Evolutionary conservation across 139 green algal species (phyloP).

Genomic region (Raphidocelis subcapitata): DNA sequence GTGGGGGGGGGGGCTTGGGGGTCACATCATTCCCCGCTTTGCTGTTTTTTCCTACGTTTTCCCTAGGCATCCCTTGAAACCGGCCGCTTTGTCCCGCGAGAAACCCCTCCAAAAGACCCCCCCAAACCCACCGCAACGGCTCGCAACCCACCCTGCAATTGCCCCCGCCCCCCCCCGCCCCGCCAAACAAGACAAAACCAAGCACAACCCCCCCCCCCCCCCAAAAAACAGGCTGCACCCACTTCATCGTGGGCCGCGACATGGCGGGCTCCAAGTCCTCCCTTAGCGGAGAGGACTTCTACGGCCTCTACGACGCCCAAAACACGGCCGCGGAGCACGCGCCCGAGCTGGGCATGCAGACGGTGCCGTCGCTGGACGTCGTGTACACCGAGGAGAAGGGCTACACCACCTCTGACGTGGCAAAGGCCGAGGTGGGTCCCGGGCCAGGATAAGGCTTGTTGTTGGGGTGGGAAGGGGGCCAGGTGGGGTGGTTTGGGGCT

Average conservation of each 20-base stretch:
- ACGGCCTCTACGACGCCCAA: constrained; percentile 65
- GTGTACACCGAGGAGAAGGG: constrained; percentile 84
- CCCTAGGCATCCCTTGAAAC: not conserved
- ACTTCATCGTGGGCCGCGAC: constrained; percentile 92
- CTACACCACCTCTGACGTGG: constrained; percentile 75
- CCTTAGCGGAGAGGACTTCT: constrained; percentile 80
- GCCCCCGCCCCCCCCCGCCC: too few species aligned
- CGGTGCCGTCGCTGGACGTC: constrained; percentile 78
- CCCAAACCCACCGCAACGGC: too few species aligned
- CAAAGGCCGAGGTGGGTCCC: constrained; percentile 33
- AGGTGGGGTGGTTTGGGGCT: too few species aligned
- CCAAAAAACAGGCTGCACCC: constrained; percentile 80
- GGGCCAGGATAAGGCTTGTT: not conserved
- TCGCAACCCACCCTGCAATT: too few species aligned
- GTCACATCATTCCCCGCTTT: not conserved
- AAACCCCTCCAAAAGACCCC: too few species aligned
- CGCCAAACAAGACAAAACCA: too few species aligned
- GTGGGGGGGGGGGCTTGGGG: too few species aligned
- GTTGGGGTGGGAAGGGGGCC: not conserved
- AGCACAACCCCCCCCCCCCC: too few species aligned
- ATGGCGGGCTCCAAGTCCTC: constrained; percentile 86
- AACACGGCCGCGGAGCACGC: constrained; percentile 70
- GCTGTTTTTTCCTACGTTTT: not conserved
- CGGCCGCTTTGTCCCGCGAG: too few species aligned
- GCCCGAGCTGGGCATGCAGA: constrained; percentile 81